Conservation (phyloP, 495 filamentous ascomycete species). For the Venustampulla echinocandica region DNA sequence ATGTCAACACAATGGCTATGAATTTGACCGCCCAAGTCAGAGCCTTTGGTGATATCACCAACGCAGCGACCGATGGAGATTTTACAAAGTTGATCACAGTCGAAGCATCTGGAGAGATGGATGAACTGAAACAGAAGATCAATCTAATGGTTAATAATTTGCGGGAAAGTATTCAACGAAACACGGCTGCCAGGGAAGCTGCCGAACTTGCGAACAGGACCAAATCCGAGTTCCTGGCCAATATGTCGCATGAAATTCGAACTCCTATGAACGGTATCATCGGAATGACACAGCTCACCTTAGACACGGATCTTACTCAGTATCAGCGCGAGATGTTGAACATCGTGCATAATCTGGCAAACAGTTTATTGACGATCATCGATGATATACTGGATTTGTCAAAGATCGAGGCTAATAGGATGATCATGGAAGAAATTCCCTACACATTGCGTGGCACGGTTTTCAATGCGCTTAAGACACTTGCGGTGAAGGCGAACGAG, state of each 20-base stretch:
- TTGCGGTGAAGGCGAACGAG: slow-evolving; percentile 96
- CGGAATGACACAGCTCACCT: slow-evolving; percentile 92
- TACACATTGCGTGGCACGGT: slow-evolving; percentile 93
- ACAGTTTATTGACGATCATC: slow-evolving; percentile 96
- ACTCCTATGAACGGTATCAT: slow-evolving; percentile 89
- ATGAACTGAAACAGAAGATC: slow-evolving; percentile 97
- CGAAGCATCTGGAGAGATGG: slow-evolving; percentile 97
- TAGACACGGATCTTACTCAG: slow-evolving; percentile 90
- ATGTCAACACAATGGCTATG: slow-evolving; percentile 98
- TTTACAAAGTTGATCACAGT: slow-evolving; percentile 98
- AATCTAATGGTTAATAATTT: slow-evolving; percentile 98
- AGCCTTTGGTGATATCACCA: slow-evolving; percentile 96
- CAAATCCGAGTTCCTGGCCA: slow-evolving; percentile 97
- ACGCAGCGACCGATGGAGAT: slow-evolving; percentile 91
- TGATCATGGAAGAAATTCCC: slow-evolving; percentile 97
- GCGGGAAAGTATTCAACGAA: slow-evolving; percentile 92
- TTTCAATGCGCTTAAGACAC: slow-evolving; percentile 94
- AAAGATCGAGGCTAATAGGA: slow-evolving; percentile 99
- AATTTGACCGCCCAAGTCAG: slow-evolving; percentile 97
- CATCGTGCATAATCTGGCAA: slow-evolving; percentile 94
- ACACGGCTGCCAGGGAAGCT: slow-evolving; percentile 92
- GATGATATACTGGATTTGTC: slow-evolving; percentile 98
- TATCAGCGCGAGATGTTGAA: slow-evolving; percentile 98
- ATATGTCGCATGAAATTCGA: slow-evolving; percentile 99
- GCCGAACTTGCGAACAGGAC: slow-evolving; percentile 97